Evolutionary conservation across 495 filamentous ascomycete species (phyloP), one percentile per base, ranked within the genome.

Genomic region (Trichoderma gamsii): DNA sequence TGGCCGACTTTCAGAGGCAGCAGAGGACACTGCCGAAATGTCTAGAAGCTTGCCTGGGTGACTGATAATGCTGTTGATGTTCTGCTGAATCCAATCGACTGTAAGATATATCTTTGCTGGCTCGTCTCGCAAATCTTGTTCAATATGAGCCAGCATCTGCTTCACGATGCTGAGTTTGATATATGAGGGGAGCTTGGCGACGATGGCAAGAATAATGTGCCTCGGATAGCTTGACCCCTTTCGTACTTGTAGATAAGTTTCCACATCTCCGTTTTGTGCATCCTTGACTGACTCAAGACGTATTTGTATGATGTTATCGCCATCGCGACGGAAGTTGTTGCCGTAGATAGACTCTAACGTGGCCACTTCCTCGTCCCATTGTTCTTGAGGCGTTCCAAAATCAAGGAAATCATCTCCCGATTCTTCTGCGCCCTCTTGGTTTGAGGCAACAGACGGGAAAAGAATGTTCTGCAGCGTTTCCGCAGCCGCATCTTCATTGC

Each of bases 101-200:
- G 97, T 83, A 66, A 91, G 90, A 76, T 92, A 99, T 12, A 97
- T 84, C 75, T 82, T 83, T 88, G 96, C 95, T 64, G 90, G 88
- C 70, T 93, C 89, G 32, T 93, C 96, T 18, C 87, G 75, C 51
- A 96, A 82, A 59, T 85, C 85, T 41, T 86, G 81, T 64, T 82
- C 77, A 1, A 93, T 88, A 76, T 91, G 85, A 18, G 84, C 78
- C 4, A 97, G 82, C 2, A 86, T 86, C 76, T 89, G 89, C 70
- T 92, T 89, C 73, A 94, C 90, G 18, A 96, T 87, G 72, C 92
- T 97, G 4, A 99, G 82, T 59, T 92, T 89, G 70, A 98, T 96
- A 72, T 98, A 96, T 9, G 94, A 89, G 7, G 95, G 95, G n/a
- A 99, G 82, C 5, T 77, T 78, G 43, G 88, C 79, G 32, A 83